Evolutionary conservation across 192 early-diverging fungal genomes (phyloP).

Genomic region (Coemansia sp.): DNA sequence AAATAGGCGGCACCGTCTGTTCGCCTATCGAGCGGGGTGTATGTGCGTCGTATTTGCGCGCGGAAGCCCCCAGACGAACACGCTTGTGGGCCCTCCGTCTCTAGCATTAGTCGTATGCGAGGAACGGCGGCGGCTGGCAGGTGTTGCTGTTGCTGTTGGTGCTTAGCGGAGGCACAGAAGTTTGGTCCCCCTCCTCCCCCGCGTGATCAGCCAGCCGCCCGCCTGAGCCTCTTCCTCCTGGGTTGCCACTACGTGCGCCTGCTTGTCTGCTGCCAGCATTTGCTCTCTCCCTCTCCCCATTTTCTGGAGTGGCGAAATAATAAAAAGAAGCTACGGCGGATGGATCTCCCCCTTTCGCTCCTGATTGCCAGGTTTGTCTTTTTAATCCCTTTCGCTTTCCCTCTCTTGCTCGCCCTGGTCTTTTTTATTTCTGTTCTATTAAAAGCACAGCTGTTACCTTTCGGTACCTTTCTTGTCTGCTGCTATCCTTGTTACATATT

Average conservation of each 20-base stretch:
- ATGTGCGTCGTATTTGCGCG: too few species aligned
- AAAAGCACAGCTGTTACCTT: background rate
- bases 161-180: too few species aligned
- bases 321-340: background rate
- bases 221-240: conserved; percentile 1
- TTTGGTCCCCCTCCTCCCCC: background rate
- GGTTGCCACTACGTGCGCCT: background rate
- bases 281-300: background rate
- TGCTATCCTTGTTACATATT: background rate
- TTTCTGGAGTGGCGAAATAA: background rate
- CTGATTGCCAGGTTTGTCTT: background rate
- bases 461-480: conserved; percentile 2
- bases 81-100: too few species aligned
- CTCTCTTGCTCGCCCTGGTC: background rate
- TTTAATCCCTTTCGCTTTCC: background rate
- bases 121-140: too few species aligned
- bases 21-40: too few species aligned
- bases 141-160: too few species aligned
- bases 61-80: too few species aligned
- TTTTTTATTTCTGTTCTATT: conserved; percentile 8
- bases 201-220: conserved; percentile 12
- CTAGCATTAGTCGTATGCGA: too few species aligned
- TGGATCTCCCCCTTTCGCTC: background rate
- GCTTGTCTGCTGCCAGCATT: background rate
- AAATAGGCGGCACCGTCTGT: too few species aligned